Evolutionary conservation across 2,329 filamentous ascomycete species (phyloP).

Genomic region (Exophiala lecanii-corni): DNA sequence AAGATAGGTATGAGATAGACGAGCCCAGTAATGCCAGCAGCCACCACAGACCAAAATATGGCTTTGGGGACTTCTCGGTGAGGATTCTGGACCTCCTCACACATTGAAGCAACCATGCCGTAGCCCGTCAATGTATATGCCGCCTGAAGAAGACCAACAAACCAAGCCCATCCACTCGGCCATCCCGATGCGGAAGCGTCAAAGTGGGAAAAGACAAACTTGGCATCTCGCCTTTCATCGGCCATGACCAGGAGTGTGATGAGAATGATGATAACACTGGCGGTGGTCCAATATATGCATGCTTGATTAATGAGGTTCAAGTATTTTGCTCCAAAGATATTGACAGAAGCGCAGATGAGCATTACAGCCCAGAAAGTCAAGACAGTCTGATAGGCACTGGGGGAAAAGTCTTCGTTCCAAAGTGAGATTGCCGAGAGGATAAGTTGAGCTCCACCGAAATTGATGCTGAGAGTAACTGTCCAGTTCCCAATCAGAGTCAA

Average conservation of each 20-base stretch:
- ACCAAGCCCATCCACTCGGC: slow-evolving; percentile 60
- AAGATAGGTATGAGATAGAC: slow-evolving; percentile 47
- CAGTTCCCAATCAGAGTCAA: slow-evolving; percentile 68
- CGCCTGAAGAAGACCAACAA: slow-evolving; percentile 48
- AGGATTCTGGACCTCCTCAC: slow-evolving; percentile 47
- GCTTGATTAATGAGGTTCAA: slow-evolving; percentile 67
- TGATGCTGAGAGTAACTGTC: slow-evolving; percentile 61
- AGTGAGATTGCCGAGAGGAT: slow-evolving; percentile 64
- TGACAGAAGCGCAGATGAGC: slow-evolving; percentile 59
- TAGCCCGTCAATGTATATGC: slow-evolving; percentile 48
- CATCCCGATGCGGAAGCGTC: slow-evolving; percentile 44
- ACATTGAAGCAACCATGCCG: slow-evolving; percentile 56
- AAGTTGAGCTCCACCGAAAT: slow-evolving; percentile 67
- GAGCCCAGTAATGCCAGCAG: slow-evolving; percentile 48
- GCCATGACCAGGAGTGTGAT: slow-evolving; percentile 45
- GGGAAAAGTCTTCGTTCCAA: slow-evolving; percentile 64
- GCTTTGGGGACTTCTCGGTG: slow-evolving; percentile 47
- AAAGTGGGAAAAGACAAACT: slow-evolving; percentile 52
- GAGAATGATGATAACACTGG: slow-evolving; percentile 50
- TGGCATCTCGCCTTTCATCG: slow-evolving; percentile 46
- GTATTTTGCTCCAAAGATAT: slow-evolving; percentile 59
- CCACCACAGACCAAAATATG: slow-evolving; percentile 46
- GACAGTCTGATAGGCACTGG: slow-evolving; percentile 65
- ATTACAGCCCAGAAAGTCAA: slow-evolving; percentile 69
- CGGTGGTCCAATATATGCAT: slow-evolving; percentile 68